Base-by-base conservation (phyloP, 805 yeast genomes). In the Barnettozyma vustinii region DNA sequence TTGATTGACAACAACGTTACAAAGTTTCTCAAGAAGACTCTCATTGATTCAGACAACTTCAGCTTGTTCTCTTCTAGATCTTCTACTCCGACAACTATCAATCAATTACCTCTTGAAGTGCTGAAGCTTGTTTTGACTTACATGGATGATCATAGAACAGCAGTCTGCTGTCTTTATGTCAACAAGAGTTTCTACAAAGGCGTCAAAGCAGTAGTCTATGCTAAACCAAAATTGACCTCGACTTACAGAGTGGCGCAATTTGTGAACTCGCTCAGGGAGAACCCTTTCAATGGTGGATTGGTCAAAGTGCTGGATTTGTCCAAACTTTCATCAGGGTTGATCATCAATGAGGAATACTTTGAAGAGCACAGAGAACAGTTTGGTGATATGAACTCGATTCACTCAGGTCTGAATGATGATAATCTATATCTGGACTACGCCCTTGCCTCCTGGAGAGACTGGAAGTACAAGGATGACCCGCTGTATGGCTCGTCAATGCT, bases 391-490 rank as follows among this genome's bases (percentile, higher is more conserved):
- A 46, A 32, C 9, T 52, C 51, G 9, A 45, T 48, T 9, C 46
- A 36, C 37, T 49, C 46, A 10, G 49, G 50, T 18, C 43, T 47
- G 3, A 49, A 48, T 8, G 56, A 48, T 33, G 53, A 49, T 16
- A 47, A 55, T 23, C 18, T 46, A 19, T 45, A 56, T 15, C 32
- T 53, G 40, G 62, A 58, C 46, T 63, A 65, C 39, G 76, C 82
- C 2, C 66, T 77, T 45, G 96, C 96, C 0, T 84, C 92, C 9
- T 89, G 97, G 97, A 75, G 96, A 61, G 96, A 89, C 63, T 89
- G 96, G 96, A 84, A 87, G 59, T 83, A 76, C 58, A 75, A 87
- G 52, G 77, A 76, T 45, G 90, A 84, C 64, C 87, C 92, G 1
- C 63, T 86, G 33, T 84, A 83, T 59, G 72, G 76, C 1, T 62